Evolutionary conservation across 164 flowering plant genomes (phyloP).

Genomic region (Brasenia schreberi): DNA sequence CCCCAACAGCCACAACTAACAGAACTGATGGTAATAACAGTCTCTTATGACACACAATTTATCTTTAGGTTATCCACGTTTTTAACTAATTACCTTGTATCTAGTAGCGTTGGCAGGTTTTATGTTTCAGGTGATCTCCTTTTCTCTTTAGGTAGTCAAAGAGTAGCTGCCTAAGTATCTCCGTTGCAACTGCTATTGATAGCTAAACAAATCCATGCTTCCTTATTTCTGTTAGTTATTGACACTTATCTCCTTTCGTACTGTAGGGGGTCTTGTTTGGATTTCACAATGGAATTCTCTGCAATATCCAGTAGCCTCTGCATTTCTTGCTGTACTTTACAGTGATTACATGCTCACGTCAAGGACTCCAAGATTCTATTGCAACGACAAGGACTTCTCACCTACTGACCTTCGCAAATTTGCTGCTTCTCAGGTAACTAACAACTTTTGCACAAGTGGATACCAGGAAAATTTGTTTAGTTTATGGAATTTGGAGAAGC

Average conservation of each 20-base stretch:
- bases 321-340: conserved; percentile 72
- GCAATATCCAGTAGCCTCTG: conserved; percentile 89
- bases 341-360: conserved; percentile 94
- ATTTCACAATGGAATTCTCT: conserved; percentile 77
- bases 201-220: no score
- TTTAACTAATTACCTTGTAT: no score
- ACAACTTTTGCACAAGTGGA: neutral
- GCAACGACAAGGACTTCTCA: conserved; percentile 35
- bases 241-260: neutral
- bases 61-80: no score
- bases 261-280: conserved; percentile 87
- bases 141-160: no score
- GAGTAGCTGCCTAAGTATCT: no score
- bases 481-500: neutral
- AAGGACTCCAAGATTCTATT: conserved; percentile 31
- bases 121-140: no score
- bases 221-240: no score
- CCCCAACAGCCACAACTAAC: conserved; percentile 86
- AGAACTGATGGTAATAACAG: conserved; percentile 63
- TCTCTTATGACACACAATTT: no score
- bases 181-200: no score
- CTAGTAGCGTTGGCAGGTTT: no score
- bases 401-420: conserved; percentile 75
- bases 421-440: conserved; percentile 74
- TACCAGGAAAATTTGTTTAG: neutral